Base-by-base conservation (phyloP, 192 early-diverging fungal species). In the Lobosporangium transversale region DNA sequence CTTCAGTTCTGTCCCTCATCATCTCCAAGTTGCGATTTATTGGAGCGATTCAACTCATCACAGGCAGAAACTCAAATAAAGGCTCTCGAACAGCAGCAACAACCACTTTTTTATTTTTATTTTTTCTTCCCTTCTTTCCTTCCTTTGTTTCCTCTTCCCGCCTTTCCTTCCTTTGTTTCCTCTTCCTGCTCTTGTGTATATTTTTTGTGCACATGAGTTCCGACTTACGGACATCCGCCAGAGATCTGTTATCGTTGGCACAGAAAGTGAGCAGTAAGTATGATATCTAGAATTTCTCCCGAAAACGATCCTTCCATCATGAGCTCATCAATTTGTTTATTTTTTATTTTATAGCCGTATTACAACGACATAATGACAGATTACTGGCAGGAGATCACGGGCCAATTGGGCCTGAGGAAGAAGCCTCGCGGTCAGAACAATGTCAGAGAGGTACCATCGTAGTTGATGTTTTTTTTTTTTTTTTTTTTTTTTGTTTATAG, bases 211-310 rank as follows among this genome's bases (percentile, higher is more conserved):
- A 44, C 51, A 76, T 76, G 73, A 53, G 52, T 14, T 42, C 71
- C 23, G 71, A 76, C 53, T 49, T 66, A 49, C 63, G 73, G 40
- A 67, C 64, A 37, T 76, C 73, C 26, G 58, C 73, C 64, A 67
- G 64, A 53, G 73, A 76, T 64, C 43, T 76, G 35, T 51, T 76
- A 53, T 45, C 73, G 23, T 20, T 76, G 73, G 64, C 73, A 36
- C 73, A 76, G 30, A 76, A 76, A 62, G 73, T 67, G 50, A 67
- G 64, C 58, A 63, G 73, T 76, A 76, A 66, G 73, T 67, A 21
- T 45, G 59, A 1, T 44, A 27, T 15, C 44, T 32, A 3, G 30
- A n/a, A n/a, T n/a, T n/a, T n/a, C n/a, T n/a, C n/a, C n/a, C n/a
- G n/a, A n/a, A n/a, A n/a, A n/a, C n/a, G n/a, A n/a, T n/a, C n/a